These are phyloP conservation scores for Fennellomyces sp. DNA, from an alignment of 371 early-diverging fungal species.

Conservation along the genomic window DNA sequence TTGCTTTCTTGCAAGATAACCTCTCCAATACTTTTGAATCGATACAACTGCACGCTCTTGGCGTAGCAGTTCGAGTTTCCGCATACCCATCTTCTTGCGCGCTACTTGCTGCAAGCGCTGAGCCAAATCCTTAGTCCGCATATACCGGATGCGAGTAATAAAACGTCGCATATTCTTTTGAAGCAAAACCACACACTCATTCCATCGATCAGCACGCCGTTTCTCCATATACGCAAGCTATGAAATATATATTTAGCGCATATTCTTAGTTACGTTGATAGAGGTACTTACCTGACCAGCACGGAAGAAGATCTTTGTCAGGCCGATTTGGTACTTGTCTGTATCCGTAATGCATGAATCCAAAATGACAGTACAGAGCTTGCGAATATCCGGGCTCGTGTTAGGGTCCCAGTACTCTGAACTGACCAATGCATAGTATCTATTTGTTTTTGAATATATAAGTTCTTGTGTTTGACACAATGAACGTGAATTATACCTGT, in stretches of 20 bases:
- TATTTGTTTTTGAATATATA: too few species aligned
- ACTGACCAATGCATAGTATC: slow-evolving; percentile 86
- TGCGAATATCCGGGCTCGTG: slow-evolving; percentile 50
- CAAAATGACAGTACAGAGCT: slow-evolving; percentile 70
- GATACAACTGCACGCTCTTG: slow-evolving; percentile 72
- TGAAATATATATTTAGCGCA: neutral
- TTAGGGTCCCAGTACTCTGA: slow-evolving; percentile 70
- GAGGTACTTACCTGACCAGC: slow-evolving; percentile 71
- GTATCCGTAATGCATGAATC: slow-evolving; percentile 68
- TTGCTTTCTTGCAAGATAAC: slow-evolving; percentile 64
- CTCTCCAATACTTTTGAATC: slow-evolving; percentile 77
- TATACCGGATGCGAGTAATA: slow-evolving; percentile 72
- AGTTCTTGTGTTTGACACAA: too few species aligned
- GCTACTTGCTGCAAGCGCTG: slow-evolving; percentile 62
- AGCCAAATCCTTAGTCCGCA: slow-evolving; percentile 59
- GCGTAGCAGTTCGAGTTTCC: slow-evolving; percentile 55
- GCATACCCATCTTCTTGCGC: slow-evolving; percentile 68
- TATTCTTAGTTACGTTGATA: neutral
- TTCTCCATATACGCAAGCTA: slow-evolving; percentile 90
- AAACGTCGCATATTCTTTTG: slow-evolving; percentile 89
- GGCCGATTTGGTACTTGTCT: slow-evolving; percentile 95
- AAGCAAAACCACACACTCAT: slow-evolving; percentile 79
- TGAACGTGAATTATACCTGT: slow-evolving; percentile 67
- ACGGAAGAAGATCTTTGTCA: slow-evolving; percentile 99
- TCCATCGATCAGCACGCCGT: slow-evolving; percentile 80